Base-by-base conservation (phyloP, 179 eudicot genomes). In the Drosera spatulata region DNA sequence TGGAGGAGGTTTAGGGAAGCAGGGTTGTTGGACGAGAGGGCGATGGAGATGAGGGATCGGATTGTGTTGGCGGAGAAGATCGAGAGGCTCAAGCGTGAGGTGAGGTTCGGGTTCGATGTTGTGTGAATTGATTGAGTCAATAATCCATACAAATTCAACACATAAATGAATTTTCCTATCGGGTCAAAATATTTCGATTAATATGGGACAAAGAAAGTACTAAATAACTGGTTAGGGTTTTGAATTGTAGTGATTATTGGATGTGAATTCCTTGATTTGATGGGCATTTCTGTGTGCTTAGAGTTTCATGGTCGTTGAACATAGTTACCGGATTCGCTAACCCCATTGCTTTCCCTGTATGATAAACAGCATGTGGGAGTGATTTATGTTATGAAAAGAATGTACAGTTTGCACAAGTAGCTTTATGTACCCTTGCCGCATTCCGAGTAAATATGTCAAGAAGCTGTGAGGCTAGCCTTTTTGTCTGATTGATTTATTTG, bases 1-100 rank as follows among this genome's bases (percentile, higher is more conserved):
- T 93, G 99, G 99, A 76, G 72, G 65, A 58, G 82, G 80, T 90
- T 94, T 65, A 79, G 71, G 63, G 89, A 93, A 65, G 88, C 68
- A 6, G 99, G 99, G 33, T 69, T 93, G 67, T 59, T 88, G 71
- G 93, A 88, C 53, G 81, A 77, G 51, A 74, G 75, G n/a, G 66
- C 76, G 3, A 57, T 88, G 75, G 90, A 81, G 72, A 65, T 64
- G 71, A 84, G 69, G 55, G 96, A 89, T 56, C 69, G 66, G 7
- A 80, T 68, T 1, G 95, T 89, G 11, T 53, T 80, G 48, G 50
- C 62, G 45, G 67, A 69, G 10, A 84, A 49, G 63, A 15, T 73
- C 64, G 53, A 76, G 0, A 73, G 76, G 47, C 76, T 88, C 6
- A 87, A 85, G 68, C 76, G 57, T 50, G 91, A 91, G 96, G 95